Conservation (phyloP, 106 monocot species). For the Acorus calamus region DNA sequence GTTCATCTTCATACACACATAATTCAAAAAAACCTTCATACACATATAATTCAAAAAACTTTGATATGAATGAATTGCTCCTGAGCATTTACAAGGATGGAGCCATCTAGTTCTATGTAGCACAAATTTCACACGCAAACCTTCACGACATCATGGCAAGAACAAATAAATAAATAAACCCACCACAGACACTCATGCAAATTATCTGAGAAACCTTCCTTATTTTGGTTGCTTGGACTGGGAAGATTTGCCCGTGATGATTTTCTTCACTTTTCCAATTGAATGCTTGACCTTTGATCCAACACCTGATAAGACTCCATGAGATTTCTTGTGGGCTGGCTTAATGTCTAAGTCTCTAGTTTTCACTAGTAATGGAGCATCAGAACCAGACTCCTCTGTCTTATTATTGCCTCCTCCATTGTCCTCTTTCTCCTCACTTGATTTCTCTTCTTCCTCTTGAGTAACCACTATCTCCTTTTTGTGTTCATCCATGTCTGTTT, state of each 20-base stretch:
- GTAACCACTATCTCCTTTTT: constrained; percentile 4
- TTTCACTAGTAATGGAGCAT: constrained; percentile 14
- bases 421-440: constrained; percentile 25
- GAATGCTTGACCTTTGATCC: constrained; percentile 68
- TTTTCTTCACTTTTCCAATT: constrained; percentile 68
- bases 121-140: too few species aligned
- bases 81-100: too few species aligned
- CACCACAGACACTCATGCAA: too few species aligned
- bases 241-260: constrained; percentile 57
- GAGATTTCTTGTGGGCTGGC: constrained; percentile 54
- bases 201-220: neutral
- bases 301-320: constrained; percentile 51
- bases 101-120: too few species aligned
- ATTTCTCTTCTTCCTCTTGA: constrained; percentile 18
- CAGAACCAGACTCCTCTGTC: constrained; percentile 10
- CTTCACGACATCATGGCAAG: too few species aligned
- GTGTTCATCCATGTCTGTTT: constrained; percentile 2
- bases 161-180: too few species aligned
- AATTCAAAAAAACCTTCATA: too few species aligned
- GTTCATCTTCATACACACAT: too few species aligned
- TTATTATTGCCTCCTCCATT: constrained; percentile 22
- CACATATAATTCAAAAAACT: too few species aligned
- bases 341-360: constrained; percentile 33
- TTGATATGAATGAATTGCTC: too few species aligned
- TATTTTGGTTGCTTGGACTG: constrained; percentile 29